A percentile compares a stretch with the other conserved stretches of the same genome.
phyloP scores from a whole-genome alignment of 1,284 basidiomycete genomes.

The Malassezia cuniculi region DNA sequence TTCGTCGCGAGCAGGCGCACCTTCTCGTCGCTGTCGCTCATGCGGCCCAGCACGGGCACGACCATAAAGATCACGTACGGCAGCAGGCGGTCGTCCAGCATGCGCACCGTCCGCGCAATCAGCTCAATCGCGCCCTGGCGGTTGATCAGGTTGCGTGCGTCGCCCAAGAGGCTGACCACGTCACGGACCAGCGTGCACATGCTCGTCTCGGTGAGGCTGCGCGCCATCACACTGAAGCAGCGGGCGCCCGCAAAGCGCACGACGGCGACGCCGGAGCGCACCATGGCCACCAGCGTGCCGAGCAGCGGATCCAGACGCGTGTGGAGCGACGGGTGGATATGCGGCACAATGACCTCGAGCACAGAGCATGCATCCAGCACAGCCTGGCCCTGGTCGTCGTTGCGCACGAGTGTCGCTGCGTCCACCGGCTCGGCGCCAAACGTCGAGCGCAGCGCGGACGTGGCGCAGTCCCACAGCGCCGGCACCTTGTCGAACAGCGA shows the following conservation, averaged over 20 bases:
- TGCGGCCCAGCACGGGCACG: slow-evolving; percentile 86
- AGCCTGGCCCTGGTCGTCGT: slow-evolving; percentile 58
- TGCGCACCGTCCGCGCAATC: slow-evolving; percentile 76
- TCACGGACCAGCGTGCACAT: slow-evolving; percentile 79
- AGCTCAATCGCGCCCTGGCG: slow-evolving; percentile 77
- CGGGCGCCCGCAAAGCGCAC: slow-evolving; percentile 74
- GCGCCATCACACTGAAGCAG: slow-evolving; percentile 74
- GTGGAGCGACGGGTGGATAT: slow-evolving; percentile 61
- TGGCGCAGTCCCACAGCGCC: slow-evolving; percentile 87
- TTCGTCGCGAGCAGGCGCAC: slow-evolving; percentile 85
- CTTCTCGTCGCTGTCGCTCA: slow-evolving; percentile 88
- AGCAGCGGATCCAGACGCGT: slow-evolving; percentile 60
- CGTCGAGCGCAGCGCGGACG: slow-evolving; percentile 60
- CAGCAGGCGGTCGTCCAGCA: slow-evolving; percentile 80
- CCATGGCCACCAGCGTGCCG: slow-evolving; percentile 60
- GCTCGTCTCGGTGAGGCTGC: slow-evolving; percentile 67
- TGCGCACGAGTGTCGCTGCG: slow-evolving; percentile 9
- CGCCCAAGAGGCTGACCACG: slow-evolving; percentile 71
- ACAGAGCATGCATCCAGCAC: slow-evolving; percentile 86
- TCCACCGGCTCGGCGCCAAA: slow-evolving; percentile 53
- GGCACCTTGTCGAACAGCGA: slow-evolving; percentile 65
- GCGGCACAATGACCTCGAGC: slow-evolving; percentile 65
- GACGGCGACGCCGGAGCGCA: slow-evolving; percentile 73
- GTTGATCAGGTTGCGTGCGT: slow-evolving; percentile 62
- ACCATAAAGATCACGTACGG: slow-evolving; percentile 96